Percentiles rank a stretch among this genome's conserved stretches.
Evolutionary conservation across 345 rosid genomes (phyloP).

Genomic region (Ceriops decandra): DNA sequence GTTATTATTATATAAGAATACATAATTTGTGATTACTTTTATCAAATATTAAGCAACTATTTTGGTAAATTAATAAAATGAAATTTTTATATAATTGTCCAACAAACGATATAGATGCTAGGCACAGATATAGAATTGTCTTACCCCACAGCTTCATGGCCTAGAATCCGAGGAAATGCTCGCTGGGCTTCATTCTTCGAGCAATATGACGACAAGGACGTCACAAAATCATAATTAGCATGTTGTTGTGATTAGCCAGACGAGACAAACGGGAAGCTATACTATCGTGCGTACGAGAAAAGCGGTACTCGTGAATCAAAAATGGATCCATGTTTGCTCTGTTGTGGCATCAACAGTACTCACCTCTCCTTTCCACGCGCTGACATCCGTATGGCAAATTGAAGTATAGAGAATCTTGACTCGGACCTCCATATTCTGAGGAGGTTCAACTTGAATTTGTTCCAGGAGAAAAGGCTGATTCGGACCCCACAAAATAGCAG

Average conservation of each 20-base stretch:
- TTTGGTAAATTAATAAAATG: no score
- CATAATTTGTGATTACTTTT: no score
- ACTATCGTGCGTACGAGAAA: no score
- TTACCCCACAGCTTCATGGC: constrained; percentile 88
- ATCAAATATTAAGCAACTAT: no score
- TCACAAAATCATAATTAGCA: neutral
- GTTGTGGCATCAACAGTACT: neutral
- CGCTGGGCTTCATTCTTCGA: constrained; percentile 51
- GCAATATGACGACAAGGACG: neutral
- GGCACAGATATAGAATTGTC: neutral
- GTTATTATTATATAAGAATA: no score
- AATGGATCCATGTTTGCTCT: no score
- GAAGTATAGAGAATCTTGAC: constrained; percentile 55
- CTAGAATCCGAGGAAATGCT: constrained; percentile 66
- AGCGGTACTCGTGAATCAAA: no score
- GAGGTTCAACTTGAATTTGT: constrained; percentile 60
- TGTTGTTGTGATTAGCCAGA: neutral
- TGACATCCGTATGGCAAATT: constrained; percentile 66
- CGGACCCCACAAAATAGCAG: constrained; percentile 61
- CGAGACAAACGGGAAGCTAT: no score
- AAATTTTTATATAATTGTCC: no score
- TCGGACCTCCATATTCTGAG: constrained; percentile 58
- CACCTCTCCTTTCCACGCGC: constrained; percentile 63
- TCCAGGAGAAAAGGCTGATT: constrained; percentile 48
- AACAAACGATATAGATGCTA: neutral